Evolutionary conservation across 768 basidiomycete species (phyloP).

Genomic region (Trametes maxima): DNA sequence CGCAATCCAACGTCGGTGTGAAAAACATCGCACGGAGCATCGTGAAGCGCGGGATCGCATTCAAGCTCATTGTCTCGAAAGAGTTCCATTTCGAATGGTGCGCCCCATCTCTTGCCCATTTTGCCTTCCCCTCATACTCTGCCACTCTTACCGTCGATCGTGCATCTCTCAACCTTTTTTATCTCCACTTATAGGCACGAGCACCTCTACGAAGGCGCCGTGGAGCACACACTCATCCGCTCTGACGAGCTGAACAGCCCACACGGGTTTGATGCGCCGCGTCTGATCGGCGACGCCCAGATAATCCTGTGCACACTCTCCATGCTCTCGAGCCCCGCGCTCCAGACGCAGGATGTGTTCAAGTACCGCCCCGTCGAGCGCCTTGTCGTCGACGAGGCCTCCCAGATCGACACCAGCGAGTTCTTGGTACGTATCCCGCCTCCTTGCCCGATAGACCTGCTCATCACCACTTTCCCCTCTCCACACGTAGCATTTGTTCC

Average conservation of each 20-base stretch:
- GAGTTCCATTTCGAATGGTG: conserved; percentile 36
- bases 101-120: not conserved
- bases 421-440: conserved; percentile 8
- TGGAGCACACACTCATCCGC: conserved; percentile 40
- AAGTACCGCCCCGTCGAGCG: conserved; percentile 37
- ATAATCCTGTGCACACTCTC: conserved; percentile 51
- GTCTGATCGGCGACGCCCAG: conserved; percentile 33
- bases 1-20: conserved; percentile 83
- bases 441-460: too few species aligned
- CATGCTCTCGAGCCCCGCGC: conserved; percentile 42
- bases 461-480: not conserved
- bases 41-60: conserved; percentile 52
- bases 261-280: conserved; percentile 21
- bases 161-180: not conserved
- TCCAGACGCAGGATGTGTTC: conserved; percentile 22
- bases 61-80: conserved; percentile 49
- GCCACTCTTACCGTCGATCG: not conserved
- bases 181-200: conserved; percentile 45
- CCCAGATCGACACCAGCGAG: conserved; percentile 42
- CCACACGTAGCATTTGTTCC: conserved; percentile 29
- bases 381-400: conserved; percentile 51
- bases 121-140: not conserved
- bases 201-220: conserved; percentile 43
- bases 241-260: conserved; percentile 34
- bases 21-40: conserved; percentile 84